Conservation (phyloP, 441 rosid species). For the Syzygium syzygioides region DNA sequence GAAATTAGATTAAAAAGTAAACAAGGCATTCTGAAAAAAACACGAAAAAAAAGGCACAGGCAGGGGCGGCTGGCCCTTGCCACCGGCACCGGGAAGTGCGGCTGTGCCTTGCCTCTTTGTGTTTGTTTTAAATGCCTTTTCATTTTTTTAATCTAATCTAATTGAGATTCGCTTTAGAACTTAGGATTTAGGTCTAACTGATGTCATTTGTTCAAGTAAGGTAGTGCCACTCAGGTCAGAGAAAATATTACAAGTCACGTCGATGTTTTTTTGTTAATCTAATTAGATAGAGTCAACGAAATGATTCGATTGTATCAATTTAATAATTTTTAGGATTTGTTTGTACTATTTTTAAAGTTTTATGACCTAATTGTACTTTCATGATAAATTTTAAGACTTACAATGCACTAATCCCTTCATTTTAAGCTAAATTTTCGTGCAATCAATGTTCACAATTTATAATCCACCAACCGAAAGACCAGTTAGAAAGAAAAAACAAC, state of each 20-base stretch:
- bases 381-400: not conserved
- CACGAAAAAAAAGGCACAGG: not conserved
- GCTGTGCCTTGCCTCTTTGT: too few species aligned
- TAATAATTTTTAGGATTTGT: not conserved
- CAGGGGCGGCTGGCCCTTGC: not conserved
- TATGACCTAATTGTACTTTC: not conserved
- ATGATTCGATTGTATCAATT: accelerated
- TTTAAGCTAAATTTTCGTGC: not conserved
- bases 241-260: too few species aligned
- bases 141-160: too few species aligned
- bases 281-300: accelerated
- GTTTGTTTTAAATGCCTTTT: too few species aligned
- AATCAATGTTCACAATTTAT: accelerated
- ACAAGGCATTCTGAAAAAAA: not conserved
- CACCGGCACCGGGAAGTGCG: too few species aligned
- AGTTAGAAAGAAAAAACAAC: not conserved
- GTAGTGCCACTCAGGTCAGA: too few species aligned
- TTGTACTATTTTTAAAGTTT: not conserved
- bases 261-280: not conserved
- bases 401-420: accelerated
- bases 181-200: too few species aligned
- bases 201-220: too few species aligned
- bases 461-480: not conserved
- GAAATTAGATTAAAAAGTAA: not conserved
- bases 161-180: too few species aligned